Conservation (phyloP, 176 grass and related monocot species). For the Aegilops longissima region DNA sequence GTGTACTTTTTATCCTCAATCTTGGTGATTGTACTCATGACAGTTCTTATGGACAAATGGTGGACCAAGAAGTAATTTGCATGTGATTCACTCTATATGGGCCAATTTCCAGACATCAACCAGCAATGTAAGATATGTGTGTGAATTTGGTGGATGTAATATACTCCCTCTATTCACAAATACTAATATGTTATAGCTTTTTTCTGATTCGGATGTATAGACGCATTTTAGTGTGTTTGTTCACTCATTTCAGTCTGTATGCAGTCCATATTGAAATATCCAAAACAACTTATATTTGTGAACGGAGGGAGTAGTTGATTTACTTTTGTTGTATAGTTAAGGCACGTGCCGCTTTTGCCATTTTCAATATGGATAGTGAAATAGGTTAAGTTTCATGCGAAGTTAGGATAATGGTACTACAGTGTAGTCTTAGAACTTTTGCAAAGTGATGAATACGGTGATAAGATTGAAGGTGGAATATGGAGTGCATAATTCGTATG, state of each 20-base stretch:
- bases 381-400: constrained; percentile 10
- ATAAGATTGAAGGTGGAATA: background rate
- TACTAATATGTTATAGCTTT: no score
- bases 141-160: constrained; percentile 27
- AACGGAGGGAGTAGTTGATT: background rate
- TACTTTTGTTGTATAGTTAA: constrained; percentile 2
- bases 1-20: constrained; percentile 29
- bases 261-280: no score
- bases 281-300: no score
- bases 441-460: background rate
- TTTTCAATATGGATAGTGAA: constrained; percentile 10
- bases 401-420: constrained; percentile 2
- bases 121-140: constrained; percentile 71
- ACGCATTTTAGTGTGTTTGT: no score
- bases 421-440: constrained; percentile 1
- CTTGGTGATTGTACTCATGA: constrained; percentile 11
- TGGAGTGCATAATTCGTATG: constrained; percentile 9
- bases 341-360: background rate
- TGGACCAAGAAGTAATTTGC: constrained; percentile 52
- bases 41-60: constrained; percentile 89
- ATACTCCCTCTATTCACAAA: background rate
- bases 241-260: no score
- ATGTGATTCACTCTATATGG: constrained; percentile 96
- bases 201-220: no score
- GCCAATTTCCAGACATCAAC: constrained; percentile 92